Percentiles rank a stretch among this genome's conserved stretches.
Evolutionary conservation across 75 land plant species (phyloP).

Genomic region (Gnetum montanum): DNA sequence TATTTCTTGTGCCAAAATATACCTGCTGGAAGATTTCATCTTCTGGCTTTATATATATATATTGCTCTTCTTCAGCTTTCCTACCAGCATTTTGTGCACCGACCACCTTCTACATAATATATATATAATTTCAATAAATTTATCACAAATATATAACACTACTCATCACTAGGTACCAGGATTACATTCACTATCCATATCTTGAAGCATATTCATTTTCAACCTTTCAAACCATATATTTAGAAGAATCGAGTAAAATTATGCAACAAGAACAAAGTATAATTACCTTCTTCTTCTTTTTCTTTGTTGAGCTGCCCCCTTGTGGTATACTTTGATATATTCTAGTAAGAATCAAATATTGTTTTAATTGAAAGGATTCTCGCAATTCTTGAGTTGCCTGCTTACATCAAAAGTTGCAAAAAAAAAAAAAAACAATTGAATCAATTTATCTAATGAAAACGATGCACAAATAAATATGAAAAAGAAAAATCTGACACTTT

Average conservation of each 20-base stretch:
- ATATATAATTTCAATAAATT: too few species aligned
- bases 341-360: conserved; percentile 50
- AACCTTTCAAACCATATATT: too few species aligned
- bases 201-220: too few species aligned
- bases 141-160: too few species aligned
- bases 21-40: conserved; percentile 90
- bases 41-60: conserved; percentile 70
- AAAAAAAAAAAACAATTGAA: not conserved
- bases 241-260: too few species aligned
- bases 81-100: not conserved
- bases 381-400: conserved; percentile 73
- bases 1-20: not conserved
- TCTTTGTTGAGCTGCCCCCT: conserved; percentile 2
- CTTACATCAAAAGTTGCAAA: not conserved
- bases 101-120: too few species aligned
- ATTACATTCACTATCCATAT: too few species aligned
- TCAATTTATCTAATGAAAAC: too few species aligned
- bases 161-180: too few species aligned
- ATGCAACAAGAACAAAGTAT: too few species aligned
- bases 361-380: conserved; percentile 60
- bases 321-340: conserved; percentile 31
- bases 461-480: too few species aligned
- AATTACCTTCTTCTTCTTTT: conserved; percentile 3
- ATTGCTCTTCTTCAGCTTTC: conserved; percentile 17
- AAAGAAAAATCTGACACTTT: too few species aligned